Percentiles rank a stretch among this genome's conserved stretches.
phyloP scores from a whole-genome alignment of 1,139 yeast species.

The Taphrina pruni region DNA sequence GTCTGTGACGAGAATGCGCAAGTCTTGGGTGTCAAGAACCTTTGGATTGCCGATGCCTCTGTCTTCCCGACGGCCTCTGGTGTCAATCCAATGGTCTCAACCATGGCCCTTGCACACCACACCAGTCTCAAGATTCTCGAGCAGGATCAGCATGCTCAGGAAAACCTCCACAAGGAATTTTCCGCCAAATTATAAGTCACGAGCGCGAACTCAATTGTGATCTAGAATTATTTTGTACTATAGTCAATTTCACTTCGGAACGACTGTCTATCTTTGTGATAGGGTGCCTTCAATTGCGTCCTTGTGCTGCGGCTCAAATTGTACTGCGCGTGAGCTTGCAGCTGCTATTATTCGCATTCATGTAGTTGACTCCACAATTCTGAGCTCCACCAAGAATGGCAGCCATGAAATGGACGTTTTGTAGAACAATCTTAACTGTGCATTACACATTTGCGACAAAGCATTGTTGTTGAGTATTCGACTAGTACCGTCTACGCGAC shows the following conservation, averaged over 20 bases:
- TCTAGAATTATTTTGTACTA: neutral
- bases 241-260: neutral
- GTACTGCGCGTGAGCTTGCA: neutral
- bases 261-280: no score
- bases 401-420: neutral
- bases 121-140: slow-evolving; percentile 27
- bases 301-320: neutral
- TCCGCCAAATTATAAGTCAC: slow-evolving; percentile 26
- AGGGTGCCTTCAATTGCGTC: neutral
- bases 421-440: no score
- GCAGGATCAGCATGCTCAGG: slow-evolving; percentile 16
- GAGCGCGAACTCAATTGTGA: no score
- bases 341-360: neutral
- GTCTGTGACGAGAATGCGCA: slow-evolving; percentile 61
- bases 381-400: slow-evolving; percentile 2
- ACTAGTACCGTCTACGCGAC: no score
- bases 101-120: slow-evolving; percentile 37
- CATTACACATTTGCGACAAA: no score
- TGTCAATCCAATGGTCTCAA: slow-evolving; percentile 57
- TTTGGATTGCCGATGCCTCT: slow-evolving; percentile 65
- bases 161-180: slow-evolving; percentile 34
- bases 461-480: no score
- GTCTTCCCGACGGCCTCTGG: slow-evolving; percentile 67
- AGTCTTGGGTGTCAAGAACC: slow-evolving; percentile 61
- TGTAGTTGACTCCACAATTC: neutral